phyloP scores from a whole-genome alignment of 2,329 filamentous ascomycete species.

The Xylariaceae sp. region DNA sequence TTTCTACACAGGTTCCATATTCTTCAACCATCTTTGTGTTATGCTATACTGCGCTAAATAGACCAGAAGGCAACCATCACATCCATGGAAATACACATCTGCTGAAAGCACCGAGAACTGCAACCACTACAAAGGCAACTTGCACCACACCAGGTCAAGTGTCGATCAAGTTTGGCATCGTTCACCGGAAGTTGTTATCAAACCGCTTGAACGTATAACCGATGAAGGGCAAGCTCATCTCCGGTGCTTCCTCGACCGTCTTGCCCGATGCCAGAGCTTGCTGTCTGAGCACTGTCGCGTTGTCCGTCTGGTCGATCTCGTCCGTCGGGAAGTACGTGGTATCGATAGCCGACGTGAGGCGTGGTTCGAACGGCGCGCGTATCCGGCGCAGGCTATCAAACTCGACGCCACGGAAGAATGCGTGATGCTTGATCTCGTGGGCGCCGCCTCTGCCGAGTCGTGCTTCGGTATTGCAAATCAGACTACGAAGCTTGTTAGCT shows the following conservation, averaged over 20 bases:
- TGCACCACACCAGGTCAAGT: too few relatives aligned
- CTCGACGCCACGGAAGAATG: conserved; percentile 95
- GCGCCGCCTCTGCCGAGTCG: conserved; percentile 83
- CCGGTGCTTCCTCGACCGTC: conserved; percentile 70
- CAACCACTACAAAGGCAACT: too few relatives aligned
- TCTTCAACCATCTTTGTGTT: background rate
- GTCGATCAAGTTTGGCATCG: background rate
- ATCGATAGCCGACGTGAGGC: conserved; percentile 86
- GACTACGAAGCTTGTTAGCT: conserved; percentile 44
- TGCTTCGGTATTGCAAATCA: conserved; percentile 91
- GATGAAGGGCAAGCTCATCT: conserved; percentile 94
- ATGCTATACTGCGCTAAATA: conserved; percentile 3
- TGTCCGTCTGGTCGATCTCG: conserved; percentile 96
- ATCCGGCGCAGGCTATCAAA: conserved; percentile 91
- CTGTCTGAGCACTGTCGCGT: conserved; percentile 77
- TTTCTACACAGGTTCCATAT: too few relatives aligned
- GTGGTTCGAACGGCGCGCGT: conserved; percentile 91
- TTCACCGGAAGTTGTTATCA: conserved; percentile 61
- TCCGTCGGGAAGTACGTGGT: conserved; percentile 98
- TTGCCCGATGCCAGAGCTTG: conserved; percentile 69
- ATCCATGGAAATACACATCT: conserved; percentile 5
- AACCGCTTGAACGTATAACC: conserved; percentile 99
- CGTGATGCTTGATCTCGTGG: conserved; percentile 86
- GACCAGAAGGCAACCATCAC: conserved; percentile 6
- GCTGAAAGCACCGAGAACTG: too few relatives aligned